Evolutionary conservation across 345 rosid genomes (phyloP), one percentile per base, ranked within the genome.

Genomic region (Eucalyptus marginata): DNA sequence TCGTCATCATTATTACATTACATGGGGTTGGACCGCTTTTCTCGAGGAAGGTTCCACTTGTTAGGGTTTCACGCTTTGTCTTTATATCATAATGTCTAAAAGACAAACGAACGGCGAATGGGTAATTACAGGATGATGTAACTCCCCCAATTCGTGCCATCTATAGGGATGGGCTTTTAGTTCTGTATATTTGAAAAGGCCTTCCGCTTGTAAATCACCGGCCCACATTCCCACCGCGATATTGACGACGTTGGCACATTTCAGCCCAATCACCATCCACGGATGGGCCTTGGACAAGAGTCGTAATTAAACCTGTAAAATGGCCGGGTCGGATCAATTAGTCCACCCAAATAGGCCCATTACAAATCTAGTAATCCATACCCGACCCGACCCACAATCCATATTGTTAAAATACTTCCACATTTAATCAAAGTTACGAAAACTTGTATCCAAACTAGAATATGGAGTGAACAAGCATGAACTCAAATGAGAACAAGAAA

Each of bases 361-460:
- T 20, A 52, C 58, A 52, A 52, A 20, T 52, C 1, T 20, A 52
- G 2, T 52, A 52, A 20, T 52, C 24, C 2, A 52, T 52, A 52
- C 25, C 25, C 58, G 0, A 52, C 2, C 10, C 10, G 0, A 52
- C 24, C 24, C 24, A 0, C 1, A 52, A 52, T 3, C 25, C 10
- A 52, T 52, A 52, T 52, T 18, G 0, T 52, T 7, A 52, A 51
- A 3, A 52, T 25, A 8, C 58, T 52, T 52, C 5, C 2, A 20
- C 20, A 52, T 20, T 52, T 20, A 8, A 20, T 25, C 5, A 10
- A 52, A 52, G 2, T 52, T 52, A 2, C 58, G 10, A 52, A 52
- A 52, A 52, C 25, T 20, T 0, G 8, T 52, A 20, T 52, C 58
- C 58, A 52, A 20, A 52, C 10, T 52, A 52, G 25, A 52, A 52